Base-by-base conservation (phyloP, 2,329 filamentous ascomycete genomes). In the Xenoacremonium recifei region DNA sequence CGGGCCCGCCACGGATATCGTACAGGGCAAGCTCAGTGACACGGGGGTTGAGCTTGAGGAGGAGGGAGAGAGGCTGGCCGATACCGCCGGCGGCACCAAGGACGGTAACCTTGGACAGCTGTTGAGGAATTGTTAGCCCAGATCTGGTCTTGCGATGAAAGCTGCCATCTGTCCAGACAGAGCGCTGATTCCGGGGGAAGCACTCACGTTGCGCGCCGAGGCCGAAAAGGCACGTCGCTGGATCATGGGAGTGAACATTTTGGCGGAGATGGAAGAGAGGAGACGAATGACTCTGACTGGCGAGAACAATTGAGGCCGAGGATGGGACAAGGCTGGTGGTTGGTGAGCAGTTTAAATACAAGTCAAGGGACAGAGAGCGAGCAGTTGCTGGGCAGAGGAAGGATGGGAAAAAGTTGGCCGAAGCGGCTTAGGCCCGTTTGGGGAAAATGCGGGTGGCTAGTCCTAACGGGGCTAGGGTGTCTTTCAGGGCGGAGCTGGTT, bases 71-170 rank as follows among this genome's bases (percentile, higher is more conserved):
- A 65, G 93, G 93, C 73, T 99, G 93, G 71, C 93, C 93, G 76
- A 99, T 99, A 73, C 93, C 93, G 76, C 93, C 93, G 65, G 87
- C 87, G 59, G 93, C 93, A 79, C 93, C 93, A 70, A 97, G 88
- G 59, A 99, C 90, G 66, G 91, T 84, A 63, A 99, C 93, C 83
- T 97, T 97, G 74, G 91, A 95, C 66, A 90, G 82, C 93, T 99
- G 56, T 33, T 50, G 16, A 33, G 34, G 25, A n/a, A n/a, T n/a
- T n/a, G n/a, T n/a, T n/a, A n/a, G n/a, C n/a, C n/a, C n/a, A n/a
- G n/a, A n/a, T 21, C 31, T 34, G 17, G 35, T 4, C 35, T n/a
- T n/a, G n/a, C n/a, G n/a, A n/a, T n/a, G n/a, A n/a, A n/a, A n/a
- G n/a, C n/a, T n/a, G n/a, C n/a, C n/a, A n/a, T n/a, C n/a, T n/a